phyloP scores from a whole-genome alignment of 139 green algal genomes.

The Chlorella sp. region DNA sequence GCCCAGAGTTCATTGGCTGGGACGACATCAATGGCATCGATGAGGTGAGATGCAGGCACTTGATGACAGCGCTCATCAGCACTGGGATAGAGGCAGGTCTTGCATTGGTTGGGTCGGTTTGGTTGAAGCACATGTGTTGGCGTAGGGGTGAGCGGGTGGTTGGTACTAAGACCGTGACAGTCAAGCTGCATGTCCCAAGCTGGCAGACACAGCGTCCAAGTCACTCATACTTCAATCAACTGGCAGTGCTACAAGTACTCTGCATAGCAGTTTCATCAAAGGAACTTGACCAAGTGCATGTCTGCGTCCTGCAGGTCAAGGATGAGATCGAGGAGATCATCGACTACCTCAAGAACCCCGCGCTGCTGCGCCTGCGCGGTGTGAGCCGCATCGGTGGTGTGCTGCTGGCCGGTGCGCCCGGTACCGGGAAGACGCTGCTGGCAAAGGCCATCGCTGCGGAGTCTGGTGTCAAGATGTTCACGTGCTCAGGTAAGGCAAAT shows the following conservation, averaged over 20 bases:
- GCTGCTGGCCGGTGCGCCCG: conserved; percentile 47
- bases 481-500: conserved; percentile 39
- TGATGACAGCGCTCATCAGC: too few species aligned
- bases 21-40: conserved; percentile 60
- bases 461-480: conserved; percentile 78
- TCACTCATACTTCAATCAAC: too few species aligned
- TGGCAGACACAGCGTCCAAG: too few species aligned
- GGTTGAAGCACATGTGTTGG: too few species aligned
- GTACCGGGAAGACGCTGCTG: conserved; percentile 96
- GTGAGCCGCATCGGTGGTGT: conserved; percentile 48
- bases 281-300: too few species aligned
- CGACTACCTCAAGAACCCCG: conserved; percentile 51
- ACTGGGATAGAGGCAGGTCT: too few species aligned
- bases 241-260: too few species aligned
- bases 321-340: conserved; percentile 56
- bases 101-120: too few species aligned
- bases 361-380: conserved; percentile 26
- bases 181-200: too few species aligned
- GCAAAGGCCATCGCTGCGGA: conserved; percentile 96
- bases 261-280: too few species aligned
- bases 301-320: conserved; percentile 51
- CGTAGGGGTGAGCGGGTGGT: too few species aligned
- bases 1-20: conserved; percentile 49
- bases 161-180: too few species aligned
- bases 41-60: conserved; percentile 23